Conservation (phyloP, 2,329 filamentous ascomycete species). For the Colletotrichum scovillei region DNA sequence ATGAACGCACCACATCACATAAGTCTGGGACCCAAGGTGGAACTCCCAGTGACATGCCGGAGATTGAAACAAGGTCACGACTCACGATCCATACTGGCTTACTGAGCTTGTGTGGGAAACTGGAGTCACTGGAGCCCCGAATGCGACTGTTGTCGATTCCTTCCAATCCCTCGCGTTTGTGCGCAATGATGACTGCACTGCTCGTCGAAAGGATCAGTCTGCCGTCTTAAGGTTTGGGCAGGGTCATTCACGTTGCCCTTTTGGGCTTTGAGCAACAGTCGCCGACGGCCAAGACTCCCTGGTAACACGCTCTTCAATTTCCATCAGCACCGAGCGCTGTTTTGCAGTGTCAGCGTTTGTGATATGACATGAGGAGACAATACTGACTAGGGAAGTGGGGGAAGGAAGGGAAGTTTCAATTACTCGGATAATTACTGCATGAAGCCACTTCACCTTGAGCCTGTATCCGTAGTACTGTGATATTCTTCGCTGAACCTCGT, state of each 20-base stretch:
- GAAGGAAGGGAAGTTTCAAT: background rate
- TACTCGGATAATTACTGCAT: background rate
- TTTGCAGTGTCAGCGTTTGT: background rate
- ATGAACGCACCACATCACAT: background rate
- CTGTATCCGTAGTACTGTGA: background rate
- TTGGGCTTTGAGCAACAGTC: background rate
- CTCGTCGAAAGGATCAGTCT: background rate
- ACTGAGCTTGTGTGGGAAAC: background rate
- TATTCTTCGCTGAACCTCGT: background rate
- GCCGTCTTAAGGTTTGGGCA: background rate
- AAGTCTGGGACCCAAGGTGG: background rate
- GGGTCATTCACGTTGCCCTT: background rate
- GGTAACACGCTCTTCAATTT: background rate
- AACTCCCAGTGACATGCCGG: background rate
- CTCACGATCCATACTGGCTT: background rate
- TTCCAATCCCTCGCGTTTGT: background rate
- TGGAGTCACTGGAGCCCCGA: background rate
- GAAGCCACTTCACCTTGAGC: background rate
- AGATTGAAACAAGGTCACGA: background rate
- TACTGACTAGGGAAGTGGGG: background rate
- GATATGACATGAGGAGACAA: background rate
- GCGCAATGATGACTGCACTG: background rate
- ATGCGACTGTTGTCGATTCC: background rate
- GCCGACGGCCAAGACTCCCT: background rate
- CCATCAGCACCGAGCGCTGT: background rate